These are phyloP conservation scores for Avicennia marina DNA, from an alignment of 257 asterid species.

Conservation along the genomic window DNA sequence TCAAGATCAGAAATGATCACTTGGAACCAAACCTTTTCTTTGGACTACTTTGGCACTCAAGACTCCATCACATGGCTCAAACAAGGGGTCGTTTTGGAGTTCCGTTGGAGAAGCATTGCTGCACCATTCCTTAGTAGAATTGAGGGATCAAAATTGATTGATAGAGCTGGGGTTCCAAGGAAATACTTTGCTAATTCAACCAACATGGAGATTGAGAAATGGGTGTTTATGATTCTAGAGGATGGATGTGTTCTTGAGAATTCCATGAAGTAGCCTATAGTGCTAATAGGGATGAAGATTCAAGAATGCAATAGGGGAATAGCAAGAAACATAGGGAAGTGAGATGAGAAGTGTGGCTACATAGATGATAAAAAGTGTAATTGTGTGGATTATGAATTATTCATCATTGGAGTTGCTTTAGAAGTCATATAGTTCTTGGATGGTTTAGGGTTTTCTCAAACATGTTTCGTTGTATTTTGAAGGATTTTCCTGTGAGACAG, in stretches of 20 bases:
- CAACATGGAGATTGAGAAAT: constrained; percentile 37
- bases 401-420: constrained; percentile 44
- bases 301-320: constrained; percentile 8
- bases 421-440: constrained; percentile 22
- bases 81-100: constrained; percentile 43
- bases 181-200: constrained; percentile 20
- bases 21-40: constrained; percentile 48
- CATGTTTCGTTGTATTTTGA: too few species aligned
- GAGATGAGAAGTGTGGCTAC: constrained; percentile 27
- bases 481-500: too few species aligned
- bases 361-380: constrained; percentile 29
- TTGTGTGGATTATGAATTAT: constrained; percentile 38
- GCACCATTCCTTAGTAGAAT: constrained; percentile 34
- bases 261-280: constrained; percentile 35
- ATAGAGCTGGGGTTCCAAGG: constrained; percentile 54
- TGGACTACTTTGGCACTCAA: constrained; percentile 38
- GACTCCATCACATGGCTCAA: constrained; percentile 30
- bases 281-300: constrained; percentile 36
- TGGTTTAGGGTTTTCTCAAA: not conserved
- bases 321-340: constrained; percentile 11
- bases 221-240: constrained; percentile 35
- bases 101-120: constrained; percentile 34
- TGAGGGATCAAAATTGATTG: constrained; percentile 45
- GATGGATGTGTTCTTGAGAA: constrained; percentile 14
- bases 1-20: constrained; percentile 27